Base-by-base conservation (phyloP, 805 yeast species). In the Wickerhamiella vanderwaltii region DNA sequence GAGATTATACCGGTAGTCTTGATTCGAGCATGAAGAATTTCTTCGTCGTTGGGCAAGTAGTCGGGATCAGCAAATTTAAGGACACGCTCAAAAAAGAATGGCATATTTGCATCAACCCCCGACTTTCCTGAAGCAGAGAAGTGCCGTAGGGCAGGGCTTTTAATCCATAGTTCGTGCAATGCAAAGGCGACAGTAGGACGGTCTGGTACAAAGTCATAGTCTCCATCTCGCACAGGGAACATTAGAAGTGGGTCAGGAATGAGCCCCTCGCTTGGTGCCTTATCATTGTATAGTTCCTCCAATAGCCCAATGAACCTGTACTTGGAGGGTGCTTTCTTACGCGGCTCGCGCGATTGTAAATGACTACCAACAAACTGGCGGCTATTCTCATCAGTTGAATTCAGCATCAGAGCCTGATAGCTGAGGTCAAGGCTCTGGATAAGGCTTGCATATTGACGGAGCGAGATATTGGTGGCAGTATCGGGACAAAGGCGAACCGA, bases 1-100 rank as follows among this genome's bases (percentile, higher is more conserved):
- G 88, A 95, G 1, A 93, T 81, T 41, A 91, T 85, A 3, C 98
- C 98, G 0, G 96, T 87, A 11, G 98, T 88, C 62, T 88, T 87
- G 53, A 91, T 83, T 26, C 98, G 69, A 3, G 95, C 97, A 52
- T 73, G 79, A 49, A 91, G 64, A 43, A 91, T 86, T 60, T 91
- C 98, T 43, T 71, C 75, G 59, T 88, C 85, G 6, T 75, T 62
- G 48, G 95, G 87, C 7, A 70, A 52, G 57, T 85, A 87, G 45
- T 67, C 63, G 0, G 74, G 73, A 43, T 73, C 66, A 1, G 80
- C 75, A 59, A 84, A 79, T 35, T 75, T 72, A 39, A 56, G 56
- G n/a, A 82, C 73, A 49, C 79, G 73, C 29, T 79, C 79, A 57
- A 88, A 85, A 57, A 83, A 87, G 61, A 80, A 85, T 6, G 74